Evolutionary conservation across 2,329 filamentous ascomycete species (phyloP).

Genomic region (Phialemonium atrogriseum): DNA sequence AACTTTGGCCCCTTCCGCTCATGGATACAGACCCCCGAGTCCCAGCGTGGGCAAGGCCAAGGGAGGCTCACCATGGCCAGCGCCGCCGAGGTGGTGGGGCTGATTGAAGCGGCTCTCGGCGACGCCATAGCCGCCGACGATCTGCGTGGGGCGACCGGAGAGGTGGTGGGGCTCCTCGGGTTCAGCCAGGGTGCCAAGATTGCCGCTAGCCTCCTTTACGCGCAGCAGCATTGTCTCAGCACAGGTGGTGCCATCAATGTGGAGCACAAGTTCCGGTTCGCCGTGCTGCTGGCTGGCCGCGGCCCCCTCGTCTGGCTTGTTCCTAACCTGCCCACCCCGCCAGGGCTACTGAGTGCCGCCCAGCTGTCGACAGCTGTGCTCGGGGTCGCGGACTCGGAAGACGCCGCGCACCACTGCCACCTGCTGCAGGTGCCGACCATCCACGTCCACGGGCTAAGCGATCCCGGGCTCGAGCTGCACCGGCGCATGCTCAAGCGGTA

Average conservation of each 20-base stretch:
- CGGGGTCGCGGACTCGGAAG: not conserved
- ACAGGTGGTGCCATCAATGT: too few relatives aligned
- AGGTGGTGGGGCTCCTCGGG: slow-evolving; percentile 53
- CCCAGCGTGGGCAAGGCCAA: too few relatives aligned
- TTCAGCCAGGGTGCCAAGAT: slow-evolving; percentile 62
- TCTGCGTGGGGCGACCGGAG: slow-evolving; percentile 38
- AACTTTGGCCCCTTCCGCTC: slow-evolving; percentile 56
- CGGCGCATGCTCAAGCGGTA: slow-evolving; percentile 47
- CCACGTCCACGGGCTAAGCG: slow-evolving; percentile 58
- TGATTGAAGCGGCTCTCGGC: slow-evolving; percentile 28
- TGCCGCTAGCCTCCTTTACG: slow-evolving; percentile 49
- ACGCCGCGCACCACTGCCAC: too few relatives aligned
- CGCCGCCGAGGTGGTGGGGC: slow-evolving; percentile 15
- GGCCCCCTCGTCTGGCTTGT: slow-evolving; percentile 49
- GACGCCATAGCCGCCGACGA: slow-evolving; percentile 48
- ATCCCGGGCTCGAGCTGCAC: slow-evolving; percentile 53
- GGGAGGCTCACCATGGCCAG: slow-evolving; percentile 4
- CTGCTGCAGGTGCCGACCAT: slow-evolving; percentile 55
- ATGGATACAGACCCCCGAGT: too few relatives aligned
- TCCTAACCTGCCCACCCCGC: slow-evolving; percentile 20
- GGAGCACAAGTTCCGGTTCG: slow-evolving; percentile 60
- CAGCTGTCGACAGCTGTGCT: too few relatives aligned
- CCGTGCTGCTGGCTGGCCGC: slow-evolving; percentile 52
- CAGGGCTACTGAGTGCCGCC: slow-evolving; percentile 2
- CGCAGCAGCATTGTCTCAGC: too few relatives aligned